Conservation (phyloP, 495 filamentous ascomycete genomes). For the Xylaria nigripes region DNA sequence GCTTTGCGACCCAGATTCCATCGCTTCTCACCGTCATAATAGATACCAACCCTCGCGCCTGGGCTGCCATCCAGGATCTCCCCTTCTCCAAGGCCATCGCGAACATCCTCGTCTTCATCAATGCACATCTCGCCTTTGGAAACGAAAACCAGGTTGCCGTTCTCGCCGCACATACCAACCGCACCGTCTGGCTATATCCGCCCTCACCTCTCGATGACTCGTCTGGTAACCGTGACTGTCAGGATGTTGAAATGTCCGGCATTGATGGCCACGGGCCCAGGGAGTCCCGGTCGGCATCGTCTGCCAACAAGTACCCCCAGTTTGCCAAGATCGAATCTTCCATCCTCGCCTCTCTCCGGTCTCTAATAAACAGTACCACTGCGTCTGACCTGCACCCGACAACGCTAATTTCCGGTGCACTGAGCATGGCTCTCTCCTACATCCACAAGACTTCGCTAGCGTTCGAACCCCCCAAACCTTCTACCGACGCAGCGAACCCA, state of each 20-base stretch:
- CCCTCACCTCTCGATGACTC: conserved; percentile 23
- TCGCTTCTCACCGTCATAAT: conserved; percentile 86
- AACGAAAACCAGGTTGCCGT: conserved; percentile 88
- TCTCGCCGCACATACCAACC: conserved; percentile 79
- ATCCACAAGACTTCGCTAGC: conserved; percentile 56
- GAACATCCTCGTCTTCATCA: conserved; percentile 91
- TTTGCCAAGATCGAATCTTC: conserved; percentile 78
- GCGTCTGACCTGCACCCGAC: conserved; percentile 49
- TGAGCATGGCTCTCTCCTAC: conserved; percentile 81
- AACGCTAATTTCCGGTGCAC: conserved; percentile 76
- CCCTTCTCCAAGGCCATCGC: conserved; percentile 78
- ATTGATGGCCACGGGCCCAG: conserved; percentile 10
- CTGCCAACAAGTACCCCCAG: conserved; percentile 86
- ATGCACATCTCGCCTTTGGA: conserved; percentile 87
- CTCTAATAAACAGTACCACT: conserved; percentile 59
- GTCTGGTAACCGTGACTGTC: neutral
- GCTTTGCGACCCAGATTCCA: conserved; percentile 53
- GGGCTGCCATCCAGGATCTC: conserved; percentile 65
- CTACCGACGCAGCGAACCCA: conserved; percentile 22
- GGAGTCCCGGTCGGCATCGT: conserved; percentile 28
- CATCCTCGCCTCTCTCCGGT: conserved; percentile 60
- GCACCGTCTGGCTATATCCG: conserved; percentile 85
- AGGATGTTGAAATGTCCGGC: conserved; percentile 42
- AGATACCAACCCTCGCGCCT: conserved; percentile 94
- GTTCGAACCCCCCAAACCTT: conserved; percentile 25